Conservation (phyloP, 23 red algal species). For the Gracilariopsis chorda region DNA sequence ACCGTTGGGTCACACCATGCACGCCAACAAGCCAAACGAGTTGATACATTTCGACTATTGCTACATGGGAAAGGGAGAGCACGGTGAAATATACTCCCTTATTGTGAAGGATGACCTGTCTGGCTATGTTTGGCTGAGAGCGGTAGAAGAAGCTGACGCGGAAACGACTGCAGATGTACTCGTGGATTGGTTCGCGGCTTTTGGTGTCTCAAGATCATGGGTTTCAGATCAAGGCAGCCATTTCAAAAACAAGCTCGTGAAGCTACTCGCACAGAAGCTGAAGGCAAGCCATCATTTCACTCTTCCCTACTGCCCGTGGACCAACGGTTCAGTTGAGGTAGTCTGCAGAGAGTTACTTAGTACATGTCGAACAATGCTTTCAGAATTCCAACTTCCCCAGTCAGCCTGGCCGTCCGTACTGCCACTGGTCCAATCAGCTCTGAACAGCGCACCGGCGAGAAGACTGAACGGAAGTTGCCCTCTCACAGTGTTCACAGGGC, state of each 20-base stretch:
- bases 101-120: slow-evolving; percentile 14
- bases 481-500: slow-evolving; percentile 27
- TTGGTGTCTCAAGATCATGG: neutral
- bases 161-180: neutral
- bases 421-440: slow-evolving; percentile 30
- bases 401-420: neutral
- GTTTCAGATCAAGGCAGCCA: neutral
- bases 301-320: slow-evolving; percentile 19
- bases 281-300: slow-evolving; percentile 2
- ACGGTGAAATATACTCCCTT: neutral
- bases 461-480: neutral
- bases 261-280: neutral
- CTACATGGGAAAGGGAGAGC: neutral
- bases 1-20: too few relatives aligned
- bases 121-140: slow-evolving; percentile 5
- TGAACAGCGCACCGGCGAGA: slow-evolving; percentile 8
- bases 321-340: slow-evolving; percentile 16
- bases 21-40: neutral
- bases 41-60: neutral
- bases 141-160: neutral
- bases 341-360: slow-evolving; percentile 13
- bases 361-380: neutral
- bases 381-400: slow-evolving; percentile 20
- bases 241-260: slow-evolving; percentile 21
- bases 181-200: neutral